Evolutionary conservation across 129 eudicot genomes (phyloP).

Genomic region (Flaveria ramosissima): DNA sequence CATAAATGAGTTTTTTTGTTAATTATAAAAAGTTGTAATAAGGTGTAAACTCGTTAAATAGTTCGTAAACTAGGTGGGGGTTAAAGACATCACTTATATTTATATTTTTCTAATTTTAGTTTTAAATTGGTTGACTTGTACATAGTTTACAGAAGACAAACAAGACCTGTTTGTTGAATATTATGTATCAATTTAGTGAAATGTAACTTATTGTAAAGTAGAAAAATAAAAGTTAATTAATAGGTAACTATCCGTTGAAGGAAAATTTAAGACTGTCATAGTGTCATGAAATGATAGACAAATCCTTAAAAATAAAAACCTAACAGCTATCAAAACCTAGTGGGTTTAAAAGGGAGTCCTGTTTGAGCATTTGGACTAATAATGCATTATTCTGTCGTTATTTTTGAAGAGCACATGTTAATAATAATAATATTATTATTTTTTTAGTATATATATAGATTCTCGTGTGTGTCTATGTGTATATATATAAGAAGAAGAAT

Average conservation of each 20-base stretch:
- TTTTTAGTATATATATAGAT: background rate
- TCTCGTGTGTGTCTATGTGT: background rate
- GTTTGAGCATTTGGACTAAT: slow-evolving; percentile 18
- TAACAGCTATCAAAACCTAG: background rate
- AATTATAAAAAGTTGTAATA: no score
- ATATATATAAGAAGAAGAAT: no score
- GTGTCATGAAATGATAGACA: no score
- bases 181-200: no score
- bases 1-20: no score
- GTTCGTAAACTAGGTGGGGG: background rate
- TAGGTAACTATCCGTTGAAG: no score
- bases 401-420: background rate
- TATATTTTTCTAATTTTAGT: no score
- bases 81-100: background rate
- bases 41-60: background rate
- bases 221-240: no score
- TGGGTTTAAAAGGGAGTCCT: slow-evolving; percentile 10
- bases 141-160: no score
- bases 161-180: no score
- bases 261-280: no score
- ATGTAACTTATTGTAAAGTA: background rate
- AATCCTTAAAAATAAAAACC: background rate
- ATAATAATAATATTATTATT: background rate
- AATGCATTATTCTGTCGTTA: background rate
- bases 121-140: background rate